These are phyloP conservation scores for Sindora glabra DNA, from an alignment of 306 rosid genomes.

Conservation along the genomic window DNA sequence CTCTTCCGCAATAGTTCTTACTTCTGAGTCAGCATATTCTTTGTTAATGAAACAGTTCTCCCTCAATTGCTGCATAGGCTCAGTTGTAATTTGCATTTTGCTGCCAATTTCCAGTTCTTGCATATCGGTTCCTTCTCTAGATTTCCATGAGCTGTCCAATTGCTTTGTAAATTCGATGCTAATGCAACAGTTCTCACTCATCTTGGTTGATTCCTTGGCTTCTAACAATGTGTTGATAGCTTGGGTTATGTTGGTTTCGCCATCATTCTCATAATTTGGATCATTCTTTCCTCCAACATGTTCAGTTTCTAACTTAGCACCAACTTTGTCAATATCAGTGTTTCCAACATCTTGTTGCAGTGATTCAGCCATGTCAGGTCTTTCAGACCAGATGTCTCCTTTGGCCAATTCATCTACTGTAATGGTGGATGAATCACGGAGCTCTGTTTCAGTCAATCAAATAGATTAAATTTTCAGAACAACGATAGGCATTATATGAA, in stretches of 20 bases:
- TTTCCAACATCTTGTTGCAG: conserved; percentile 13
- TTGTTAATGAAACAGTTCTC: conserved; percentile 19
- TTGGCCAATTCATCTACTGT: conserved; percentile 16
- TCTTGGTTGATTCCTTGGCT: conserved; percentile 17
- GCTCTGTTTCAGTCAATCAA: conserved; percentile 20
- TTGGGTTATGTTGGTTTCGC: background rate
- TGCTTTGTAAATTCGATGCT: background rate
- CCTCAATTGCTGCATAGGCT: conserved; percentile 14
- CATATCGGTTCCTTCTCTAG: conserved; percentile 7
- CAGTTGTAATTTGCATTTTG: conserved; percentile 9
- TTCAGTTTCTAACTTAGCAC: conserved; percentile 21
- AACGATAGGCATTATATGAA: background rate
- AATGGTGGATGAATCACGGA: conserved; percentile 21
- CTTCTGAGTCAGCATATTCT: conserved; percentile 28
- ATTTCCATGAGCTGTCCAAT: conserved; percentile 1
- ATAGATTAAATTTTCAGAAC: background rate
- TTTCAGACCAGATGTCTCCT: conserved; percentile 9
- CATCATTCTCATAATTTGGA: conserved; percentile 14
- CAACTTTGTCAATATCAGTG: background rate
- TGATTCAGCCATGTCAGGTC: conserved; percentile 17
- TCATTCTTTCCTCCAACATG: conserved; percentile 12
- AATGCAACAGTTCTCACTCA: background rate
- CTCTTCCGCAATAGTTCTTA: conserved; percentile 13
- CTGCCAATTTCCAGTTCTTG: conserved; percentile 15
- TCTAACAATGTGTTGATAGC: conserved; percentile 13